Base-by-base conservation (phyloP, 176 grass and related monocot species). In the Oropetium thomaeum region DNA sequence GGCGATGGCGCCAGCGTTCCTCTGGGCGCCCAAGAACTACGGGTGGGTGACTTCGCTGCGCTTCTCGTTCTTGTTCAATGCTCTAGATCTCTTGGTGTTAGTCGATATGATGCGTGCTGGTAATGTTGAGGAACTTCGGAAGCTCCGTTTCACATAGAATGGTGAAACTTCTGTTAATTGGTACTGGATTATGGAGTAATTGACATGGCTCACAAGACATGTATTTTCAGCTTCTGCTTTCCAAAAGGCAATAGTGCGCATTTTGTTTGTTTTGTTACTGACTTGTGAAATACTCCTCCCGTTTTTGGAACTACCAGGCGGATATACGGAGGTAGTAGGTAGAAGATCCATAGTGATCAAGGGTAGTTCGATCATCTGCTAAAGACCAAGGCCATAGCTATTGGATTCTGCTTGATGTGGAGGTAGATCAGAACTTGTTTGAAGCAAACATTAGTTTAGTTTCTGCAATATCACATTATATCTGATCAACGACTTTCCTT, bases 21-120 rank as follows among this genome's bases (percentile, higher is more conserved):
- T 95, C 60, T 94, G 91, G 91, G 82, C 87, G 23, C 87, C 81
- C 29, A 70, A 82, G 33, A 86, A 87, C 86, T 90, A 90, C 40
- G 81, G 91, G 87, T 93, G 64, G 81, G 87, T 90, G 85, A 53
- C 23, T 42, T 51, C 7, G 41, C 32, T 70, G n/a, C 25, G n/a
- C 70, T 66, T 44, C 58, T 63, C 65, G 15, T 47, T 35, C 35
- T n/a, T n/a, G 31, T 65, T 27, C 25, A 15, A 67, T 54, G 31
- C 64, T 66, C 68, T 17, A 63, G 65, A 78, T 90, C 70, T 25
- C 26, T 16, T 66, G 30, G 30, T 16, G 34, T 53, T 80, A 32
- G 42, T 44, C 3, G 29, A 59, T 76, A n/a, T 40, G 71, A 76
- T 72, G 57, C 29, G n/a, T 48, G 35, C 4, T 32, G 39, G 44